These are phyloP conservation scores for Podospora didyma DNA, from an alignment of 495 filamentous ascomycete species.

Conservation along the genomic window DNA sequence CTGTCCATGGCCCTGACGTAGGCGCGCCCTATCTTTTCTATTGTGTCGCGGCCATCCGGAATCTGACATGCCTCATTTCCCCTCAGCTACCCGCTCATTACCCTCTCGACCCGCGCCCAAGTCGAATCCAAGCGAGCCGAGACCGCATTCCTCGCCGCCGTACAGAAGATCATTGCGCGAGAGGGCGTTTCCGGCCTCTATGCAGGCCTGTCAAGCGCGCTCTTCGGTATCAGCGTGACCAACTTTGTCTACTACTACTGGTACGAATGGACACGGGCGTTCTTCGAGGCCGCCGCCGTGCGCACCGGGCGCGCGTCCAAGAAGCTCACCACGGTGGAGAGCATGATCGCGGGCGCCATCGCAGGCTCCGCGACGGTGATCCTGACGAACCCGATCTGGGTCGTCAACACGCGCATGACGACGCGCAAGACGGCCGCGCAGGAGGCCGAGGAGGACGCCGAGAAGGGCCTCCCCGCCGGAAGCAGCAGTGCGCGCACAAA, in stretches of 20 bases:
- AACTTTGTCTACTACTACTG: conserved; percentile 99
- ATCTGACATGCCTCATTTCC: neutral
- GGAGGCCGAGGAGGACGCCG: conserved; percentile 35
- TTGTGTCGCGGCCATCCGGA: neutral
- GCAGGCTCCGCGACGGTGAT: conserved; percentile 92
- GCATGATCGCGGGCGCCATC: conserved; percentile 92
- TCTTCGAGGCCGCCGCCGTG: conserved; percentile 77
- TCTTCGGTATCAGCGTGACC: conserved; percentile 97
- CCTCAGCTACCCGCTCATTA: conserved; percentile 82
- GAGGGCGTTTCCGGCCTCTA: conserved; percentile 89
- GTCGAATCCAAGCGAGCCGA: conserved; percentile 93
- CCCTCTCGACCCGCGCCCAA: conserved; percentile 94
- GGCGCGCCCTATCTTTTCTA: conserved; percentile 19
- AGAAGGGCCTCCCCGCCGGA: conserved; percentile 48
- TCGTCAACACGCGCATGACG: conserved; percentile 97
- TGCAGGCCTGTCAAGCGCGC: conserved; percentile 80
- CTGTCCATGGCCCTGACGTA: conserved; percentile 94
- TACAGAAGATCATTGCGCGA: conserved; percentile 81
- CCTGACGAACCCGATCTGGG: conserved; percentile 97
- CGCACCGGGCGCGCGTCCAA: conserved; percentile 71
- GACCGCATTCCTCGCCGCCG: conserved; percentile 72
- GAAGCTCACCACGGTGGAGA: conserved; percentile 84
- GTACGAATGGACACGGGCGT: conserved; percentile 95
- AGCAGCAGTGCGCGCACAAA: conserved; percentile 22
- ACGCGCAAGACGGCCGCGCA: conserved; percentile 59